Conservation (phyloP, 2,329 filamentous ascomycete species). For the Mariannaea sp. region DNA sequence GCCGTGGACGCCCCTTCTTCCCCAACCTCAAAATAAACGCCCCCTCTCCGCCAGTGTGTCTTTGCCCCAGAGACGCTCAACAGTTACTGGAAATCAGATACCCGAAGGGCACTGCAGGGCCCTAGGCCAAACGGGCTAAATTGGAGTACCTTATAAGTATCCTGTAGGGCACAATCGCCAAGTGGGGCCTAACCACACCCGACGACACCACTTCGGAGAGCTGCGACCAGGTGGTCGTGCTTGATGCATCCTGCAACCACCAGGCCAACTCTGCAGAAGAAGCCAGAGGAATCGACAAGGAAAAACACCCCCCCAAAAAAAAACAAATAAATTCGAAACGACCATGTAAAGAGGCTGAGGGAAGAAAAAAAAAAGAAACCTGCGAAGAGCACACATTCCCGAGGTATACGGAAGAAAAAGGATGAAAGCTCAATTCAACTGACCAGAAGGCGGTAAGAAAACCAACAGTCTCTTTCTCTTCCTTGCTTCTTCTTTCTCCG, state of each 20-base stretch:
- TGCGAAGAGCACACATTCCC: background rate
- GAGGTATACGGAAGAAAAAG: background rate
- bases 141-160: slow-evolving; percentile 7
- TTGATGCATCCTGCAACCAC: slow-evolving; percentile 28
- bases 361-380: slow-evolving; percentile 11
- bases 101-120: background rate
- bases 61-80: slow-evolving; percentile 8
- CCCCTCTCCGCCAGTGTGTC: slow-evolving; percentile 7
- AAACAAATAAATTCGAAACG: slow-evolving; percentile 1
- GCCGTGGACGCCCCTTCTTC: slow-evolving; percentile 2
- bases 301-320: slow-evolving; percentile 12
- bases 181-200: slow-evolving; percentile 19
- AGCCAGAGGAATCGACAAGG: slow-evolving; percentile 18
- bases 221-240: slow-evolving; percentile 33
- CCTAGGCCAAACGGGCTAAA: background rate
- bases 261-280: slow-evolving; percentile 24
- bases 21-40: slow-evolving; percentile 18
- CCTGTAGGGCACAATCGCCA: slow-evolving; percentile 9
- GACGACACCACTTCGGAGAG: slow-evolving; percentile 33
- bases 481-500: background rate
- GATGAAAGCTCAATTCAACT: background rate
- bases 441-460: background rate
- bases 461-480: background rate
- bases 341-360: slow-evolving; percentile 5
- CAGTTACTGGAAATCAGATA: slow-evolving; percentile 6